phyloP scores from a whole-genome alignment of 495 filamentous ascomycete species.

The Corynascus novoguineensis region DNA sequence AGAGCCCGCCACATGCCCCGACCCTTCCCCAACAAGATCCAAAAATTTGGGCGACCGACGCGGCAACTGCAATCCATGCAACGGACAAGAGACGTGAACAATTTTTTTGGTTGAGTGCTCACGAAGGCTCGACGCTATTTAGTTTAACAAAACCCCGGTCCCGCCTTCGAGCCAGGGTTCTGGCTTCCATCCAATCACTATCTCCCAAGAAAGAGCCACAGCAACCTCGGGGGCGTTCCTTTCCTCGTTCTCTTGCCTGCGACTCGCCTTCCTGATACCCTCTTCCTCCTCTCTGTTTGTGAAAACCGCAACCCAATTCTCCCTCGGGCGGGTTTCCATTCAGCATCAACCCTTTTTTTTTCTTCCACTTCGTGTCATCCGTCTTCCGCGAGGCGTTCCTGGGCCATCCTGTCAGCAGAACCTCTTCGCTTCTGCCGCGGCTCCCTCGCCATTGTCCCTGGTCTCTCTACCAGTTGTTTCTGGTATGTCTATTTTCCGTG shows the following conservation, averaged over 20 bases:
- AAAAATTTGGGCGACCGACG: conserved; percentile 28
- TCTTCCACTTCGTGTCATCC: not conserved
- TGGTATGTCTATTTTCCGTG: not conserved
- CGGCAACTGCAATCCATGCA: conserved; percentile 13
- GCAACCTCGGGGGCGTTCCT: not conserved
- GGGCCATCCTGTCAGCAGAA: not conserved
- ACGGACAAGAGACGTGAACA: conserved; percentile 10
- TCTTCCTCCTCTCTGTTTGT: not conserved
- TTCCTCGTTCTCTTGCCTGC: not conserved
- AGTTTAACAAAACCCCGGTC: not conserved
- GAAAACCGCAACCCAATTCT: not conserved
- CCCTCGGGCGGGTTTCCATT: not conserved
- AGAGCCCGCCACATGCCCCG: conserved; percentile 14
- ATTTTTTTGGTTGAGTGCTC: conserved; percentile 4
- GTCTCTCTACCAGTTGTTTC: not conserved
- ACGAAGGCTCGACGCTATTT: too few species aligned
- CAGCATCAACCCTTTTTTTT: not conserved
- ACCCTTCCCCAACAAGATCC: conserved; percentile 36
- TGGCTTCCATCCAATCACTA: not conserved
- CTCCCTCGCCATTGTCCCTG: not conserved
- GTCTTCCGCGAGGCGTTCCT: not conserved
- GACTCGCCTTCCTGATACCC: not conserved
- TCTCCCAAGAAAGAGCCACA: not conserved
- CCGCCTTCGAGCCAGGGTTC: not conserved
- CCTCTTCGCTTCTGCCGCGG: not conserved